Base-by-base conservation (phyloP, 2,329 filamentous ascomycete species). In the Pseudonectria buxi region DNA sequence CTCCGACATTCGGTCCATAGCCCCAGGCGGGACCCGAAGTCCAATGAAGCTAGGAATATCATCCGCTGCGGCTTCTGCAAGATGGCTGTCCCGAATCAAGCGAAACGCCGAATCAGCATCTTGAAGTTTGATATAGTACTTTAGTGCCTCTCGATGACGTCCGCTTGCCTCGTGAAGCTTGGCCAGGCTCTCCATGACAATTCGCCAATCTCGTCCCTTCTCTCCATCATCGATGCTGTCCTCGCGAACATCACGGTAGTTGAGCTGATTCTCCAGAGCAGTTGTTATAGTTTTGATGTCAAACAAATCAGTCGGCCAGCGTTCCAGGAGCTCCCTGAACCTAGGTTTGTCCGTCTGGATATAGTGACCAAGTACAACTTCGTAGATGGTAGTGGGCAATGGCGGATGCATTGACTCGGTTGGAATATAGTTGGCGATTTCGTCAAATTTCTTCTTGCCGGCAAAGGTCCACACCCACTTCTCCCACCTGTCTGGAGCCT, bases 391-490 rank as follows among this genome's bases (percentile, higher is more conserved):
- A 1, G 81, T 80, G 0, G 87, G 81, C 10, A 98, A 71, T 1
- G 86, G 82, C 7, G 89, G 89, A 18, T 76, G 76, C 56, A 94
- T 72, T n/a, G 80, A 77, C 35, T 81, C 74, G 2, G 76, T 79
- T 0, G 92, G 92, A 22, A 98, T 85, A 51, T 83, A 81, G 25
- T 83, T 74, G 5, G 85, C 83, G 41, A 98, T 95, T 49, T 95
- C 89, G 56, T 95, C 86, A 50, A 94, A 87, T 53, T 81, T 87
- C 45, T 86, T 76, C 3, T 85, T 83, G 27, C 87, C 83, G 7
- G 88, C 86, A 62, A 98, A 98, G 0, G 78, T 82, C 78, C 85
- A 94, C 5, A 94, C 83, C 88, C 90, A 96, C 51, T 94, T 86
- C 63, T 96, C 89, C 92, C 92, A 98, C 48, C 83, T 71, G 31